Conservation (phyloP, 2,329 filamentous ascomycete genomes). For the Fusarium fracticaudum region DNA sequence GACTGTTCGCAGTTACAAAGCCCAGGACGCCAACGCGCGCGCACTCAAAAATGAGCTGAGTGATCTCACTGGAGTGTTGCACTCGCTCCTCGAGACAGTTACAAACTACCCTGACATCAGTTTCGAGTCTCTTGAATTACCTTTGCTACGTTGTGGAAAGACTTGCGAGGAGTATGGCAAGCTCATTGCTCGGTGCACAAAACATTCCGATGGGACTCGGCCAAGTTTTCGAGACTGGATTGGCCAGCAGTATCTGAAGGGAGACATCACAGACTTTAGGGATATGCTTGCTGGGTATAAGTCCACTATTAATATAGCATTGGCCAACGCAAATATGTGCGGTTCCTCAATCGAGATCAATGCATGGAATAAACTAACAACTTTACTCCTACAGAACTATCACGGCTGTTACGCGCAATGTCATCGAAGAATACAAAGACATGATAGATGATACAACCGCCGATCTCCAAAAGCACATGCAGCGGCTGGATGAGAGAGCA, state of each 20-base stretch:
- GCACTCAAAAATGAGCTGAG: constrained; percentile 54
- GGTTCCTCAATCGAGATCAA: not conserved
- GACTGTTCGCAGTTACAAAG: constrained; percentile 21
- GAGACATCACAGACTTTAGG: constrained; percentile 54
- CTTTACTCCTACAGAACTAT: not conserved
- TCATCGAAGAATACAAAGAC: constrained; percentile 10
- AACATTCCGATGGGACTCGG: constrained; percentile 46
- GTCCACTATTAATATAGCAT: constrained; percentile 36
- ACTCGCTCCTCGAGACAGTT: constrained; percentile 44
- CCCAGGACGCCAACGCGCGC: constrained; percentile 45
- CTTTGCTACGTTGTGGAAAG: constrained; percentile 54
- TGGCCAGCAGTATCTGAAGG: constrained; percentile 54
- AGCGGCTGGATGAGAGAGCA: constrained; percentile 17
- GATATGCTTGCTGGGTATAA: constrained; percentile 54
- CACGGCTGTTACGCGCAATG: constrained; percentile 4
- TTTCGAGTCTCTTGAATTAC: constrained; percentile 41
- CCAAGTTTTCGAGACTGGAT: constrained; percentile 57
- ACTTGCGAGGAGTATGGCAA: constrained; percentile 54
- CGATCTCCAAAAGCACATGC: constrained; percentile 20
- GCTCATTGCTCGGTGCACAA: constrained; percentile 49
- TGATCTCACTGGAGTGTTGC: constrained; percentile 50
- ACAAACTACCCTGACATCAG: constrained; percentile 8
- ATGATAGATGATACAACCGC: constrained; percentile 22
- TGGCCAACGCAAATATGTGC: constrained; percentile 36
- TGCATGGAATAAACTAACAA: not conserved